These are phyloP conservation scores for Globisporangium paroecandrum DNA, from an alignment of 352 stramenopile genomes.

Conservation along the genomic window DNA sequence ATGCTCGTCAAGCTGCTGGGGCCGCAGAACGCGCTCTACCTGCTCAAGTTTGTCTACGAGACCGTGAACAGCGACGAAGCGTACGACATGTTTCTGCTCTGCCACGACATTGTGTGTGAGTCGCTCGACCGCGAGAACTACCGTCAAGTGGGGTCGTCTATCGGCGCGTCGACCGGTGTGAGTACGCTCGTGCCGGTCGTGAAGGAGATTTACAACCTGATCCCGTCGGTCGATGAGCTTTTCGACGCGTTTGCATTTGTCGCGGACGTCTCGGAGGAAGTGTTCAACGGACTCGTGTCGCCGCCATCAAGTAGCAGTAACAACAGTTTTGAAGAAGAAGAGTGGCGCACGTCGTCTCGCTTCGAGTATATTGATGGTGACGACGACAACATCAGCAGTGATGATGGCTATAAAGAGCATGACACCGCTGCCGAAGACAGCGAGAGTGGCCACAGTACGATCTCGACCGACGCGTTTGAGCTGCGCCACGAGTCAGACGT, in stretches of 20 bases:
- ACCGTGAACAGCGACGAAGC: conserved; percentile 72
- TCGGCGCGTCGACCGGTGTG: conserved; percentile 39
- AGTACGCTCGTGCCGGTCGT: conserved; percentile 42
- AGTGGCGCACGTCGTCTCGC: conserved; percentile 2
- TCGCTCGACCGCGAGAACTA: conserved; percentile 67
- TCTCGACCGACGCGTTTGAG: conserved; percentile 22
- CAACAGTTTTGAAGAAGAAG: conserved; percentile 16
- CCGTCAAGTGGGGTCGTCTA: conserved; percentile 34
- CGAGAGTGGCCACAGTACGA: conserved; percentile 17
- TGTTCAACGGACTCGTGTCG: conserved; percentile 29
- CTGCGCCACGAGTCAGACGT: not conserved
- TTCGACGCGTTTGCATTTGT: conserved; percentile 50
- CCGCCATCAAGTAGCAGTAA: not conserved
- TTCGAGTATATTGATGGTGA: conserved; percentile 37
- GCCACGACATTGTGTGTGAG: conserved; percentile 58
- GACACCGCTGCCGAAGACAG: conserved; percentile 1
- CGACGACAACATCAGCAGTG: conserved; percentile 13
- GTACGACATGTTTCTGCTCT: conserved; percentile 63
- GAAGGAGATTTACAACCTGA: conserved; percentile 44
- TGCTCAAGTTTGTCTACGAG: conserved; percentile 72
- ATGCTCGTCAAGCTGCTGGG: conserved; percentile 56
- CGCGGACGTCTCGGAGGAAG: conserved; percentile 59
- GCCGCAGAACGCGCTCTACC: conserved; percentile 70
- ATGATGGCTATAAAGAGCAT: conserved; percentile 10
- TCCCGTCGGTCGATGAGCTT: conserved; percentile 67